Conservation (phyloP, 164 flowering plant species). For the Stephania yunnanensis region DNA sequence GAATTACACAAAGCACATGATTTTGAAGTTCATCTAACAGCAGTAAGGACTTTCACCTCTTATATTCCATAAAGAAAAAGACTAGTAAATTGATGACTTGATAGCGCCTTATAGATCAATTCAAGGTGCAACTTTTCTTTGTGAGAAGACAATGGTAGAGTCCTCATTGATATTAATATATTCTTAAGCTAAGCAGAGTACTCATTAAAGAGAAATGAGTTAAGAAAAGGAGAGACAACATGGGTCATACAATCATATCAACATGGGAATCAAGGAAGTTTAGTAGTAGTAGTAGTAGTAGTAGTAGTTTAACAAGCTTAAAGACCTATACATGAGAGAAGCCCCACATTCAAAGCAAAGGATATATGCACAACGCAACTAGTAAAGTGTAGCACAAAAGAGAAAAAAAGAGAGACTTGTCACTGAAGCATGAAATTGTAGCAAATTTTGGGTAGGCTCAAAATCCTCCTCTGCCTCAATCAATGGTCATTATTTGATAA, state of each 20-base stretch:
- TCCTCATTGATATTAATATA: no score
- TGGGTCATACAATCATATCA: background rate
- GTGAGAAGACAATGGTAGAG: background rate
- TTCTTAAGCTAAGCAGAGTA: background rate
- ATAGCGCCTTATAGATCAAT: background rate
- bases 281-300: background rate
- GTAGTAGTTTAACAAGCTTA: background rate
- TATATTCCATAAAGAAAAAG: background rate
- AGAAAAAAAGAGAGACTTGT: background rate
- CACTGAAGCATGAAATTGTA: background rate
- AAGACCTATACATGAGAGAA: background rate
- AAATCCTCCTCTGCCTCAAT: background rate
- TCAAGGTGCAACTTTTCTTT: background rate
- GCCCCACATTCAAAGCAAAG: conserved; percentile 24
- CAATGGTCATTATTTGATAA: background rate
- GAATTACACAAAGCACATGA: no score
- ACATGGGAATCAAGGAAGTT: background rate
- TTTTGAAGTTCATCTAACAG: no score
- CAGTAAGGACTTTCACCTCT: no score
- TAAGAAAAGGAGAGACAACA: background rate
- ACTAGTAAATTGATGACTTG: background rate
- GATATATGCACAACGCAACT: conserved; percentile 17
- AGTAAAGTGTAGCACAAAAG: background rate
- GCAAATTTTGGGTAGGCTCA: background rate
- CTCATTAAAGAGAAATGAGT: background rate